phyloP scores from a whole-genome alignment of 352 stramenopile species.

The Globisporangium cederbergense region DNA sequence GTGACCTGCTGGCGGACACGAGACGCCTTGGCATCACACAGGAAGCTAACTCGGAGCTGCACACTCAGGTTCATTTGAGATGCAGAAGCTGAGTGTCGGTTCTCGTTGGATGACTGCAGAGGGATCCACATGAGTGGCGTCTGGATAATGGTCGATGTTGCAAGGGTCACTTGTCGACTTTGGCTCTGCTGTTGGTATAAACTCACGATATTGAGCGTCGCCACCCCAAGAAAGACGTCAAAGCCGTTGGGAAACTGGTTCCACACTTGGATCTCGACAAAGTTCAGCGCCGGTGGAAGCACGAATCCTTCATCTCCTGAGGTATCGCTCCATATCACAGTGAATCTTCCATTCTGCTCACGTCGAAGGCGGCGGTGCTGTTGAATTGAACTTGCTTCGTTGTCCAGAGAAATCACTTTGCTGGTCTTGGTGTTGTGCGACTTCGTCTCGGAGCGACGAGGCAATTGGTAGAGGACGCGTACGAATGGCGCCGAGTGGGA shows the following conservation, averaged over 20 bases:
- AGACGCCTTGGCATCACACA: conserved; percentile 24
- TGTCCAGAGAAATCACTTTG: conserved; percentile 14
- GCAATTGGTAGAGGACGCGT: conserved; percentile 40
- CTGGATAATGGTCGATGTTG: background rate
- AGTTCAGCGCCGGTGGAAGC: conserved; percentile 34
- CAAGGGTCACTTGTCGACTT: background rate
- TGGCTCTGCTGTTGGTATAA: conserved; percentile 20
- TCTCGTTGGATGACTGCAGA: conserved; percentile 23
- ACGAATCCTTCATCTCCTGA: background rate
- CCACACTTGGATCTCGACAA: conserved; percentile 61
- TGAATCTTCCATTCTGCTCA: conserved; percentile 38
- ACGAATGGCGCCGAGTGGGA: conserved; percentile 43
- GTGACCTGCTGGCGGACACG: conserved; percentile 23
- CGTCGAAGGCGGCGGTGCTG: background rate
- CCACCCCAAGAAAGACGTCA: conserved; percentile 48
- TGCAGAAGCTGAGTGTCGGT: conserved; percentile 6
- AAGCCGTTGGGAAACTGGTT: conserved; percentile 55
- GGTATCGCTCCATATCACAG: conserved; percentile 27
- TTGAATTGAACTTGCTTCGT: background rate
- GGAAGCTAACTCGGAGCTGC: conserved; percentile 36
- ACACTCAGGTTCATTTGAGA: conserved; percentile 26
- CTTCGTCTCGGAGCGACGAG: background rate
- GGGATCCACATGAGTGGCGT: conserved; percentile 38
- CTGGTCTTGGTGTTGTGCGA: background rate
- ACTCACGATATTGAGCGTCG: conserved; percentile 25